Conservation (phyloP, 306 rosid species). For the Oemleria cerasiformis region DNA sequence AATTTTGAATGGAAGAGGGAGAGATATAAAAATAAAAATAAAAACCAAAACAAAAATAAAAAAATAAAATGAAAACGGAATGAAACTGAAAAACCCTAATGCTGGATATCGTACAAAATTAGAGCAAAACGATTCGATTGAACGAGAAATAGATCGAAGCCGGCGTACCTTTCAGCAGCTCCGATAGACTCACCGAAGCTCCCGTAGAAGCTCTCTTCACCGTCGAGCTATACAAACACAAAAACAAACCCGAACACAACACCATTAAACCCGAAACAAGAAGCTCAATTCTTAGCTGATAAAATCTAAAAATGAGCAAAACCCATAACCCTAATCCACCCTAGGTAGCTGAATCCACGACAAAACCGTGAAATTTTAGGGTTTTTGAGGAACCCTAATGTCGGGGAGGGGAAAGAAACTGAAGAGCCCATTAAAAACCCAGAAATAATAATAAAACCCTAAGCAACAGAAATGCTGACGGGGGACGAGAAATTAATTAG, state of each 20-base stretch:
- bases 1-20: neutral
- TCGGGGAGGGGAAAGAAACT: neutral
- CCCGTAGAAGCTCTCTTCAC: slow-evolving; percentile 32
- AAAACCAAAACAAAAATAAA: neutral
- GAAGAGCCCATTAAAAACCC: neutral
- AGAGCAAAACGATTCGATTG: slow-evolving; percentile 16
- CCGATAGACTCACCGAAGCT: slow-evolving; percentile 48
- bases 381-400: slow-evolving; percentile 50
- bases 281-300: neutral
- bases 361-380: slow-evolving; percentile 25
- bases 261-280: slow-evolving; percentile 8
- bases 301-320: slow-evolving; percentile 30
- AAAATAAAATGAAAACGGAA: neutral
- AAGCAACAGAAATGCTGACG: slow-evolving; percentile 21
- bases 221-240: slow-evolving; percentile 38
- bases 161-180: slow-evolving; percentile 58
- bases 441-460: slow-evolving; percentile 34
- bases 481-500: neutral
- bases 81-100: slow-evolving; percentile 50
- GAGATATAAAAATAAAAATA: neutral
- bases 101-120: neutral
- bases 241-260: neutral
- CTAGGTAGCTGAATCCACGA: slow-evolving; percentile 10
- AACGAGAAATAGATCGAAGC: neutral
- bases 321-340: slow-evolving; percentile 47